phyloP scores from a whole-genome alignment of 306 rosid genomes.

The Macrotyloma uniflorum region DNA sequence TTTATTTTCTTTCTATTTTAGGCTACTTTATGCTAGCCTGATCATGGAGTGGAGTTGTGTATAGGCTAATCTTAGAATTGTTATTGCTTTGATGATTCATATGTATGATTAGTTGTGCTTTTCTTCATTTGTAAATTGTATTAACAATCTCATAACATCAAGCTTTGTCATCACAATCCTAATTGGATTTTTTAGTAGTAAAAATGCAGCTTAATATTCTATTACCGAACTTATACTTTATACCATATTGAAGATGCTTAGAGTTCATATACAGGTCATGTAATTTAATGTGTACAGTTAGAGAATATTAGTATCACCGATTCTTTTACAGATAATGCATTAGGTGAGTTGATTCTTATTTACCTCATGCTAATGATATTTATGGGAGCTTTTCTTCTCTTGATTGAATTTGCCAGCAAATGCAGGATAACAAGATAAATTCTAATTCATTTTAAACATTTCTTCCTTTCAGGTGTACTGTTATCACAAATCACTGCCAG shows the following conservation, averaged over 20 bases:
- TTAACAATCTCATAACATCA: background rate
- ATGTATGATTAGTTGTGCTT: background rate
- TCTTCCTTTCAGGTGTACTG: conserved; percentile 62
- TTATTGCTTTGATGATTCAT: background rate
- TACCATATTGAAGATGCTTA: conserved; percentile 19
- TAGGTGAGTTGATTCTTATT: background rate
- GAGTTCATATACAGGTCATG: conserved; percentile 19
- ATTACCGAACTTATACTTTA: background rate
- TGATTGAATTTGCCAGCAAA: background rate
- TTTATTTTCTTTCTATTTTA: background rate
- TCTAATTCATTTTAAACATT: conserved; percentile 26
- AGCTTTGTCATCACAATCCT: background rate
- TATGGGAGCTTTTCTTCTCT: conserved; percentile 13
- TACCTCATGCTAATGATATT: conserved; percentile 10
- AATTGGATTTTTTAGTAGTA: background rate
- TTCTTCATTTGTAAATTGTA: background rate
- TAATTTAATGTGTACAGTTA: background rate
- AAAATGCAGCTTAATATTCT: background rate
- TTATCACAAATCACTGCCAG: conserved; percentile 68
- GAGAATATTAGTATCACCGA: background rate
- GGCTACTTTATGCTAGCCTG: background rate
- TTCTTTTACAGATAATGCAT: background rate
- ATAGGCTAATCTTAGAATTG: conserved; percentile 4
- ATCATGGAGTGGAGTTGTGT: background rate
- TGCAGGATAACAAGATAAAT: conserved; percentile 9